phyloP scores from a whole-genome alignment of 139 green algal genomes.

The Nannochloris sp. region DNA sequence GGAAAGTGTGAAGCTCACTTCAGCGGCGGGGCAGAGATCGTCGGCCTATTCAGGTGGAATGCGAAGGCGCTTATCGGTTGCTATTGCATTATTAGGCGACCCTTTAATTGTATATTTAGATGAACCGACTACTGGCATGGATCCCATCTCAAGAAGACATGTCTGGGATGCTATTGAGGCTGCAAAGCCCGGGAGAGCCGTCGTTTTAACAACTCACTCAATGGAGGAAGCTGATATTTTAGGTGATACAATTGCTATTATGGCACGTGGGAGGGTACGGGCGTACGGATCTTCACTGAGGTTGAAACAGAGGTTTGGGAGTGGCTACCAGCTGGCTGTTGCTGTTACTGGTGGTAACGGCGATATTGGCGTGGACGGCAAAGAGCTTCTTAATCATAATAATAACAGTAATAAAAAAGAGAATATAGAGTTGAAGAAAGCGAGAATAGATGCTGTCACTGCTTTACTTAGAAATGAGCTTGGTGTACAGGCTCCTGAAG shows the following conservation, averaged over 20 bases:
- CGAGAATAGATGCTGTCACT: slow-evolving; percentile 6
- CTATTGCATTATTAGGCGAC: slow-evolving; percentile 85
- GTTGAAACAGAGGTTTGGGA: slow-evolving; percentile 88
- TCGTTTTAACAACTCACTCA: slow-evolving; percentile 91
- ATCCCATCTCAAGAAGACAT: slow-evolving; percentile 79
- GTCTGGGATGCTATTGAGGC: slow-evolving; percentile 91
- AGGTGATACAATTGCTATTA: slow-evolving; percentile 87
- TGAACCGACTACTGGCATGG: slow-evolving; percentile 89
- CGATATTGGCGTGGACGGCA: not conserved
- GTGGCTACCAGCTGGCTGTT: slow-evolving; percentile 54
- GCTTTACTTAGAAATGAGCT: slow-evolving; percentile 15
- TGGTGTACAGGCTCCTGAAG: slow-evolving; percentile 34
- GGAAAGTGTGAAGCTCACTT: slow-evolving; percentile 51
- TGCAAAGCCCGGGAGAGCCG: slow-evolving; percentile 56
- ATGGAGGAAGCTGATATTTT: slow-evolving; percentile 98
- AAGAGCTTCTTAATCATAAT: not conserved
- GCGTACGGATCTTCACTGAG: slow-evolving; percentile 73
- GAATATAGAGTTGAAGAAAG: slow-evolving; percentile 9
- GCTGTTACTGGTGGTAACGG: not conserved
- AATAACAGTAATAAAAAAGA: not conserved
- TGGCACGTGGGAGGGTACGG: slow-evolving; percentile 75
- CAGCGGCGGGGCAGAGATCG: slow-evolving; percentile 5
- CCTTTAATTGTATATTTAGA: slow-evolving; percentile 90
- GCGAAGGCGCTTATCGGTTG: slow-evolving; percentile 76
- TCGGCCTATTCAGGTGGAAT: slow-evolving; percentile 72